Evolutionary conservation across 495 filamentous ascomycete species (phyloP).

Genomic region (Penicillium dipodomyicola): DNA sequence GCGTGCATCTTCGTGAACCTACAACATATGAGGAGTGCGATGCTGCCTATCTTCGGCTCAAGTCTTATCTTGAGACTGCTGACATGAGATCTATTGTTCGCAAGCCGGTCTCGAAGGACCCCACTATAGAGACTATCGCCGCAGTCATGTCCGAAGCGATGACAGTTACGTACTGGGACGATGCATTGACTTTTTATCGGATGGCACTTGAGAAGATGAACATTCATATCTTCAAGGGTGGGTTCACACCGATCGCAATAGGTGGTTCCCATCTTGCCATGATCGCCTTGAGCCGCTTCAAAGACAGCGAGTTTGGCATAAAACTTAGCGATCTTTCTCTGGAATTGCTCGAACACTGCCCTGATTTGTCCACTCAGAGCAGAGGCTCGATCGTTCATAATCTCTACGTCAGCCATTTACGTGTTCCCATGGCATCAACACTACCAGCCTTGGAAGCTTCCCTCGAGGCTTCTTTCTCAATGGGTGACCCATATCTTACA

Average conservation of each 20-base stretch:
- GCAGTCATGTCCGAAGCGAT: slow-evolving; percentile 74
- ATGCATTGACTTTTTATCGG: slow-evolving; percentile 72
- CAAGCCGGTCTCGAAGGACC: slow-evolving; percentile 51
- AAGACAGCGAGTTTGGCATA: slow-evolving; percentile 64
- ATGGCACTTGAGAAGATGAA: slow-evolving; percentile 69
- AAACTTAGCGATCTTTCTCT: slow-evolving; percentile 64
- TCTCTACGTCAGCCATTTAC: slow-evolving; percentile 72
- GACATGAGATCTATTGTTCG: slow-evolving; percentile 55
- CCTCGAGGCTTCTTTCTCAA: slow-evolving; percentile 65
- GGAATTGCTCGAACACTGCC: slow-evolving; percentile 61
- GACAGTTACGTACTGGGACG: slow-evolving; percentile 80
- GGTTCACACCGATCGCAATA: slow-evolving; percentile 72
- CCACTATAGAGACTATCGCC: slow-evolving; percentile 61
- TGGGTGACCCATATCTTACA: slow-evolving; percentile 72
- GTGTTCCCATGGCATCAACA: slow-evolving; percentile 57
- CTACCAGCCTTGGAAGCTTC: slow-evolving; percentile 63
- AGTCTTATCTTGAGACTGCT: slow-evolving; percentile 55
- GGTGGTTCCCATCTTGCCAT: slow-evolving; percentile 73
- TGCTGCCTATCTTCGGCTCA: slow-evolving; percentile 59
- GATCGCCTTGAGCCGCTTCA: slow-evolving; percentile 70
- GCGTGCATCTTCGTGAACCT: slow-evolving; percentile 58
- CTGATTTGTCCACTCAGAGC: slow-evolving; percentile 67
- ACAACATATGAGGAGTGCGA: slow-evolving; percentile 76
- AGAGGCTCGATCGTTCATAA: slow-evolving; percentile 69
- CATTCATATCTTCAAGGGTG: slow-evolving; percentile 60